Percentiles rank a stretch among this genome's conserved stretches.
Evolutionary conservation across 257 asterid species (phyloP).

Genomic region (Galeopsis tetrahit): DNA sequence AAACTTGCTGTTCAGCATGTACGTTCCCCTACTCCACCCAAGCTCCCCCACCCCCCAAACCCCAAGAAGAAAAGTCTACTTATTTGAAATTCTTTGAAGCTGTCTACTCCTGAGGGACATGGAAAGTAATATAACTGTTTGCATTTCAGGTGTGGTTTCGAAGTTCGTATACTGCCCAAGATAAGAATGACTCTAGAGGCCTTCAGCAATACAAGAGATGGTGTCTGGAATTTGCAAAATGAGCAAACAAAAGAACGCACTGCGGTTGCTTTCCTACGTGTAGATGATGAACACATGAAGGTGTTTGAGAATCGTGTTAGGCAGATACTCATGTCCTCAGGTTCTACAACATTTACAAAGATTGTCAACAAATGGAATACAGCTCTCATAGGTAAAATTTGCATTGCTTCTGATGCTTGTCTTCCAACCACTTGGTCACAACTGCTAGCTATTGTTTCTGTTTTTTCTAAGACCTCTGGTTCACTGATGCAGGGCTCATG

Average conservation of each 20-base stretch:
- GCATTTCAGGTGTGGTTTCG: slow-evolving; percentile 82
- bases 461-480: slow-evolving; percentile 33
- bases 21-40: slow-evolving; percentile 25
- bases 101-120: not conserved
- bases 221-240: slow-evolving; percentile 97
- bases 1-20: slow-evolving; percentile 97
- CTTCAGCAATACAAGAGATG: slow-evolving; percentile 94
- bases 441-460: slow-evolving; percentile 1
- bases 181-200: slow-evolving; percentile 98
- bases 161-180: slow-evolving; percentile 95
- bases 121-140: slow-evolving; percentile 13
- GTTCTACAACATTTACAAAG: slow-evolving; percentile 98
- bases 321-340: slow-evolving; percentile 99
- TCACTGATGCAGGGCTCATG: slow-evolving; percentile 76
- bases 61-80: not conserved
- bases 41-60: not conserved
- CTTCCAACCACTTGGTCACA: slow-evolving; percentile 17
- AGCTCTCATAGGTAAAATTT: slow-evolving; percentile 80
- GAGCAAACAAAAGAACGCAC: slow-evolving; percentile 98
- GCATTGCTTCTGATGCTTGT: slow-evolving; percentile 2
- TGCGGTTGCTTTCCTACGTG: slow-evolving; percentile 94
- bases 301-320: slow-evolving; percentile 95
- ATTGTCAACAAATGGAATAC: slow-evolving; percentile 99
- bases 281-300: slow-evolving; percentile 99
- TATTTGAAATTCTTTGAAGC: not conserved